Percentiles rank a stretch among this genome's conserved stretches.
phyloP scores from a whole-genome alignment of 1,284 basidiomycete genomes.

The Phaffia rhodozyma region DNA sequence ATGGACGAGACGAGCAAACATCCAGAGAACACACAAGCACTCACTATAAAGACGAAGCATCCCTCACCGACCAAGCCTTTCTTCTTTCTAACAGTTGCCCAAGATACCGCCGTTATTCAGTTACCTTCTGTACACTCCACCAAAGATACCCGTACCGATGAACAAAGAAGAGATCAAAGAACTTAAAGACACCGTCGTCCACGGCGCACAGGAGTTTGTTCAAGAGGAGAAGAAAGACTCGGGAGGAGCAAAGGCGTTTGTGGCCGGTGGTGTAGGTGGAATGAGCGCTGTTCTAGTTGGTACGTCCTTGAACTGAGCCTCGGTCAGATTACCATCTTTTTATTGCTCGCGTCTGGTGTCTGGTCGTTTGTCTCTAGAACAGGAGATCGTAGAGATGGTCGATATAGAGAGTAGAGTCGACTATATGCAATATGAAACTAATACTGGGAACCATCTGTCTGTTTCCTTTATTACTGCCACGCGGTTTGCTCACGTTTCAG shows the following conservation, averaged over 20 bases:
- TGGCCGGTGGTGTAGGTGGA: constrained; percentile 86
- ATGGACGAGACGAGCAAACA: no score
- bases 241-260: constrained; percentile 56
- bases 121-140: neutral
- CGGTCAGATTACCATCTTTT: neutral
- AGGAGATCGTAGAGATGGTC: no score
- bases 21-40: no score
- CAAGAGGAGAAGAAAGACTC: constrained; percentile 8
- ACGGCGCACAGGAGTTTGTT: constrained; percentile 13
- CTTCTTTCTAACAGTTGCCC: neutral
- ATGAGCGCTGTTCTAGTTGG: constrained; percentile 76
- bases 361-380: neutral
- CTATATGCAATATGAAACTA: neutral
- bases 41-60: no score
- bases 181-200: constrained; percentile 4
- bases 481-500: constrained; percentile 35
- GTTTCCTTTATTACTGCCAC: neutral
- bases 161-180: constrained; percentile 1
- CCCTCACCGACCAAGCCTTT: no score
- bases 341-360: neutral
- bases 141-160: neutral
- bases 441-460: neutral
- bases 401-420: neutral
- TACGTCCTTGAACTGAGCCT: constrained; percentile 34
- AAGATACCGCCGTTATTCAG: constrained; percentile 2